A percentile compares a stretch with the other conserved stretches of the same genome.
Conservation (phyloP, 2,329 filamentous ascomycete genomes). For the Cladosporium sp. region DNA sequence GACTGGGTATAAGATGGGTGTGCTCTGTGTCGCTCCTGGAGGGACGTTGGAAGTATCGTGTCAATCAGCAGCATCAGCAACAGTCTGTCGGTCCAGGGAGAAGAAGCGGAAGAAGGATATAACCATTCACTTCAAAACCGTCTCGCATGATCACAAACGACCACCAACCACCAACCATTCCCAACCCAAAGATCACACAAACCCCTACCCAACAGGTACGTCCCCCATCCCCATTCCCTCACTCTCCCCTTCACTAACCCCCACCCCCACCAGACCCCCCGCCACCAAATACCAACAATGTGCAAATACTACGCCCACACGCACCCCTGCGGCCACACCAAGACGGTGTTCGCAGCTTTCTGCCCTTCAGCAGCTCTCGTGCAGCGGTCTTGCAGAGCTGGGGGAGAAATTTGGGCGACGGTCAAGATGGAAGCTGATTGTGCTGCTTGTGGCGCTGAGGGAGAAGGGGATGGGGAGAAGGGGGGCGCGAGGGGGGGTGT, state of each 20-base stretch:
- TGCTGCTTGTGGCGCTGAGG: slow-evolving; percentile 23
- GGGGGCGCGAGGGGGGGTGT: neutral
- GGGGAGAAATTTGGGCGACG: slow-evolving; percentile 34
- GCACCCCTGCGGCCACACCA: slow-evolving; percentile 42
- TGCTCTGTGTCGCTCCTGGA: no score
- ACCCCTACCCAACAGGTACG: neutral
- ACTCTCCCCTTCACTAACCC: neutral
- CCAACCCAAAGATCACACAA: neutral
- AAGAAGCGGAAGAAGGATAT: no score
- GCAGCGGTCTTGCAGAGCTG: slow-evolving; percentile 28
- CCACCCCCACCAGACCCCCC: neutral
- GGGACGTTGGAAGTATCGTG: no score
- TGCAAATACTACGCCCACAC: slow-evolving; percentile 46
- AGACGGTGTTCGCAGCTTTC: slow-evolving; percentile 34
- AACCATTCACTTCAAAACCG: no score
- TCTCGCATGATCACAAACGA: no score
- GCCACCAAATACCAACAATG: slow-evolving; percentile 28
- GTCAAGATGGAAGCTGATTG: slow-evolving; percentile 33
- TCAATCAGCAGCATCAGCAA: no score
- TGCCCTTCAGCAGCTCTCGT: slow-evolving; percentile 29
- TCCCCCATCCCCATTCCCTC: neutral
- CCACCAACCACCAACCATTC: no score
- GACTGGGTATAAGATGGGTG: no score
- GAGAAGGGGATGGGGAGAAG: neutral
- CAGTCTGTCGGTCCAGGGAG: no score